Evolutionary conservation across 768 basidiomycete species (phyloP), one percentile per base, ranked within the genome.

Genomic region (Pisolithus sp.): DNA sequence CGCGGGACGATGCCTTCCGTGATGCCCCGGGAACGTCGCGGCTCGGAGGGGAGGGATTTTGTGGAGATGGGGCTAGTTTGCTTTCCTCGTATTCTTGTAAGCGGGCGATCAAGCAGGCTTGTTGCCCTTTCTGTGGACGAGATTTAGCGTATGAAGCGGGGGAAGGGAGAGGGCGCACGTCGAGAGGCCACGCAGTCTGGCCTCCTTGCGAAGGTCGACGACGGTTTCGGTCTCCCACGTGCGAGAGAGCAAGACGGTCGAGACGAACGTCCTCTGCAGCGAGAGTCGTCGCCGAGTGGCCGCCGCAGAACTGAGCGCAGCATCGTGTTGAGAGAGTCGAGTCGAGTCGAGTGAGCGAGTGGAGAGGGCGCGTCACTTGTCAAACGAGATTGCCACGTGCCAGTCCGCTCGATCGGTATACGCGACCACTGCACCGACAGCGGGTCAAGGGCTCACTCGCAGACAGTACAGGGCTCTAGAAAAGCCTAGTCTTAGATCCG

Each of bases 41-140:
- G 34, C 34, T 15, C 34, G 62, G 59, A 52, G 62, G 53, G 28
- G 51, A 17, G 8, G 56, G 30, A n/a, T 51, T 31, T 36, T 51
- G 54, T 17, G 59, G 57, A 28, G 65, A 34, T 31, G 59, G 28
- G 37, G 60, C 57, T 37, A 59, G 53, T 40, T 54, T 64, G 48
- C 56, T 58, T 30, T 70, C 64, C 41, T 83, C 80, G 45, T 76
- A 70, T 58, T 80, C 72, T 55, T 77, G 72, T 46, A 86, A 69
- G 49, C 81, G 77, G 37, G 75, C 60, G 53, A 83, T 71, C 28
- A 86, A 4, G 71, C 72, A 3, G 78, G 68, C 64, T 86, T 87
- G 65, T 73, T 81, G 3, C 83, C 84, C 54, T 69, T 76, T 23
- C 84, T 86, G 28, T 42, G 36, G 12, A 34, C 13, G 34, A 34